A percentile compares a stretch with the other conserved stretches of the same genome.
Evolutionary conservation across 2,329 filamentous ascomycete species (phyloP).

Genomic region (Penicillium sp.): DNA sequence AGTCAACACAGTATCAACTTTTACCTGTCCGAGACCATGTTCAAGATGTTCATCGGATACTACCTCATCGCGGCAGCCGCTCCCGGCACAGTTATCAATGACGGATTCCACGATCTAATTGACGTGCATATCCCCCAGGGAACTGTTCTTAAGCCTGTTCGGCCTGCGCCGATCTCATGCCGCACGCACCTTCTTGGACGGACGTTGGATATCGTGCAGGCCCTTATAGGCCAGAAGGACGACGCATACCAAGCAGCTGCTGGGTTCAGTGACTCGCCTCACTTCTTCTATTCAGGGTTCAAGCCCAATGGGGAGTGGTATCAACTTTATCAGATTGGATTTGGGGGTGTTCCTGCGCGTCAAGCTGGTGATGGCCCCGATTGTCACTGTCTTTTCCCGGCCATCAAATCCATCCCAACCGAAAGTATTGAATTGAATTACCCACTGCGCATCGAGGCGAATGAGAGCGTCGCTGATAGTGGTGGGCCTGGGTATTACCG

Average conservation of each 20-base stretch:
- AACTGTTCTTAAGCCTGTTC: slow-evolving; percentile 45
- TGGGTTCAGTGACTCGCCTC: slow-evolving; percentile 49
- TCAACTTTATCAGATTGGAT: slow-evolving; percentile 50
- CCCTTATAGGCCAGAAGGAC: slow-evolving; percentile 48
- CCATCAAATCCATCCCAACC: slow-evolving; percentile 49
- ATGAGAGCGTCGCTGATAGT: slow-evolving; percentile 47
- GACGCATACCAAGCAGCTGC: slow-evolving; percentile 46
- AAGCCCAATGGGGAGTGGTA: slow-evolving; percentile 48
- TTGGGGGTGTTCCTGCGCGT: slow-evolving; percentile 48
- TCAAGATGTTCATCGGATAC: slow-evolving; percentile 50
- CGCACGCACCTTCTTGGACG: slow-evolving; percentile 48
- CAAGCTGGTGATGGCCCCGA: slow-evolving; percentile 48
- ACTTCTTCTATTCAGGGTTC: slow-evolving; percentile 51
- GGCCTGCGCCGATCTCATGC: slow-evolving; percentile 47
- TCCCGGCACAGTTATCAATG: slow-evolving; percentile 48
- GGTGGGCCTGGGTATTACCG: slow-evolving; percentile 48
- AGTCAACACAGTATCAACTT: slow-evolving; percentile 48
- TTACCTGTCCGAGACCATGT: slow-evolving; percentile 48
- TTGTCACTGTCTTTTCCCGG: slow-evolving; percentile 50
- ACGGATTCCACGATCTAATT: slow-evolving; percentile 50
- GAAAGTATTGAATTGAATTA: slow-evolving; percentile 49
- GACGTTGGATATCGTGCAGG: slow-evolving; percentile 49
- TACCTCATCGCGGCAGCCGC: slow-evolving; percentile 49
- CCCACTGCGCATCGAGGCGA: slow-evolving; percentile 47
- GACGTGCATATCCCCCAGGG: slow-evolving; percentile 47